Evolutionary conservation across 2,329 filamentous ascomycete species (phyloP), one percentile per base, ranked within the genome.

Genomic region (Diaporthe amygdali): DNA sequence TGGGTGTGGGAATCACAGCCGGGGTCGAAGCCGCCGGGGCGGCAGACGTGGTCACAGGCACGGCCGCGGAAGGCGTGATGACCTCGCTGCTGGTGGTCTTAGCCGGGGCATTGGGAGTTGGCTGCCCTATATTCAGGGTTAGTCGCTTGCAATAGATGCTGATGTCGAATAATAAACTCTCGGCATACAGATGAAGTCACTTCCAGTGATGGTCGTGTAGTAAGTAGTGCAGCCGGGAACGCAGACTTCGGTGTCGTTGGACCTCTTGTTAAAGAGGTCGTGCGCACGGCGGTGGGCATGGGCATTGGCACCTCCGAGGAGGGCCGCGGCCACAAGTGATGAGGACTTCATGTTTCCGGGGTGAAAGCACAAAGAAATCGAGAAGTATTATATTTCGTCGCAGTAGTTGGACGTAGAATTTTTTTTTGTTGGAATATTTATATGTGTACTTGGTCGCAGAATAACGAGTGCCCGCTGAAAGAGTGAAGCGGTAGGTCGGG

Each of bases 401-500:
- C n/a, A 56, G 27, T 20, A 52, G 32, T 25, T 27, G 22, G 41
- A 52, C 63, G 32, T 37, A 68, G 72, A 72, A 72, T 70, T 59
- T 76, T 75, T 76, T 73, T 75, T 74, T 78, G 70, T 76, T 75
- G 72, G 71, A 77, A 76, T 77, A 77, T 77, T 76, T 75, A 78
- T 81, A 52, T 69, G 37, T 72, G 44, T 72, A 51, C 46, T 30
- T 70, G 41, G 39, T 54, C 32, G 55, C 52, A 64, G 34, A 39
- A 10, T 70, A 92, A 93, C 84, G 91, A 93, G 86, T 91, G 92
- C 89, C 93, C 93, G 93, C 93, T 95, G 85, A 95, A 94, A 82
- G 93, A 94, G 91, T 94, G 92, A 94, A 94, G 92, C 92, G 91
- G 91, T 92, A 79, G 83, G 86, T 80, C 77, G 74, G 73, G 72